Evolutionary conservation across 139 green algal genomes (phyloP).

Genomic region (Spirogloea muscicola): DNA sequence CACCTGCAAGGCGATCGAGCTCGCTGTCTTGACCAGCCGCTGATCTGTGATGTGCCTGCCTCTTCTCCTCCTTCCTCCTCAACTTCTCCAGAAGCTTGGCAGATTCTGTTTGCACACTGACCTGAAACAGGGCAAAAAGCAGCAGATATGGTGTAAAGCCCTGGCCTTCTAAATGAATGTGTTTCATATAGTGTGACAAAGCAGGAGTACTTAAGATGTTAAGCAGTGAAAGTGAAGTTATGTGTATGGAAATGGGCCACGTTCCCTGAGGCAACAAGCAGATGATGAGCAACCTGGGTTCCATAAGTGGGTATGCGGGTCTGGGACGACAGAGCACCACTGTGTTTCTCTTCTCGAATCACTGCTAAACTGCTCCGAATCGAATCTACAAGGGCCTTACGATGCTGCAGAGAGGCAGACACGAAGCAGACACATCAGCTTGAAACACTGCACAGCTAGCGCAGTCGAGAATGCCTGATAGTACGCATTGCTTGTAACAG

Average conservation of each 20-base stretch:
- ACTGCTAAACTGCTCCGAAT: background rate
- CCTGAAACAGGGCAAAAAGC: background rate
- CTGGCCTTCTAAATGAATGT: background rate
- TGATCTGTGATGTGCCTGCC: conserved; percentile 16
- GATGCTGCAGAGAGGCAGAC: background rate
- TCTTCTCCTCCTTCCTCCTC: conserved; percentile 28
- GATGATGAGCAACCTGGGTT: background rate
- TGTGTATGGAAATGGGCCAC: background rate
- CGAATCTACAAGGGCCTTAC: background rate
- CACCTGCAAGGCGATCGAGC: conserved; percentile 19
- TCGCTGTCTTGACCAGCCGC: conserved; percentile 5
- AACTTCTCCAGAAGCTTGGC: conserved; percentile 45
- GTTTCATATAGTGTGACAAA: background rate
- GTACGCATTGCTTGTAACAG: background rate
- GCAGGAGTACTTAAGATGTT: background rate
- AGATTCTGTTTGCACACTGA: conserved; percentile 46
- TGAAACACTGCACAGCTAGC: no score
- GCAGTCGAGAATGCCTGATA: conserved; percentile 9
- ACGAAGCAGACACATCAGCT: background rate
- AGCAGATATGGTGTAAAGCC: background rate
- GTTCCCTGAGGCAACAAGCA: background rate
- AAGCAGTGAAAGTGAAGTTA: background rate
- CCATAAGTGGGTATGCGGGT: background rate
- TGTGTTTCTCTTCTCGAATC: background rate
- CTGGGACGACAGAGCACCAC: background rate